Conservation (phyloP, 148 eudicot species). For the Silene uniflora region DNA sequence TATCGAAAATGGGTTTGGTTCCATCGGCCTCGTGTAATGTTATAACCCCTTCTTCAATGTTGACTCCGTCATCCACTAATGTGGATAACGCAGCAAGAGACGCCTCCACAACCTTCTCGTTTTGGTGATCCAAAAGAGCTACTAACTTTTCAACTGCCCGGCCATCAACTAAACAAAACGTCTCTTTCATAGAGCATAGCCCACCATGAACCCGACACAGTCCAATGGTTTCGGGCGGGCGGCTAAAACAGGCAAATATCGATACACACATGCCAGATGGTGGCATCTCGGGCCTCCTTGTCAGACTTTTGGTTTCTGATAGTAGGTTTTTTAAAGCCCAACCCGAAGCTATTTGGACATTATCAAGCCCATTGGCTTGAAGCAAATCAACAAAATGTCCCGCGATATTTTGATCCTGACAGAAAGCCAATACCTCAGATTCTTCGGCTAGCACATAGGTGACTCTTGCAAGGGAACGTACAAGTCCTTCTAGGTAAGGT, state of each 20-base stretch:
- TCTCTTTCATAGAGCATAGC: constrained; percentile 52
- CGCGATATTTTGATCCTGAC: constrained; percentile 53
- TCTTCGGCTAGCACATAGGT: constrained; percentile 61
- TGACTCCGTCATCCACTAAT: constrained; percentile 67
- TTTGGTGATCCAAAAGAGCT: constrained; percentile 72
- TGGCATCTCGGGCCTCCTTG: constrained; percentile 48
- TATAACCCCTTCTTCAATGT: constrained; percentile 60
- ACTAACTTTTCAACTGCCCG: constrained; percentile 70
- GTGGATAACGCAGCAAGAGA: constrained; percentile 77
- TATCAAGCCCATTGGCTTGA: constrained; percentile 67
- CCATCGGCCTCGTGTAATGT: constrained; percentile 56
- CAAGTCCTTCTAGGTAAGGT: constrained; percentile 79
- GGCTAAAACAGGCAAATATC: constrained; percentile 61
- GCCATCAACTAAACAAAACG: constrained; percentile 71
- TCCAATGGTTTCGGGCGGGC: constrained; percentile 54
- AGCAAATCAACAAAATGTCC: constrained; percentile 59
- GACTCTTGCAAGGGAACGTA: constrained; percentile 67
- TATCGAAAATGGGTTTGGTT: constrained; percentile 57
- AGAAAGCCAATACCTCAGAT: constrained; percentile 50
- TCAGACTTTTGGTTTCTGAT: constrained; percentile 50
- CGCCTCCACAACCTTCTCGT: constrained; percentile 74
- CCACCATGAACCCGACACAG: constrained; percentile 68
- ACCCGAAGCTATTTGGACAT: constrained; percentile 79
- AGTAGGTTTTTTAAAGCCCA: constrained; percentile 70
- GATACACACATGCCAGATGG: constrained; percentile 49